Conservation (phyloP, 2,329 filamentous ascomycete species). For the Cladosporium phlei region DNA sequence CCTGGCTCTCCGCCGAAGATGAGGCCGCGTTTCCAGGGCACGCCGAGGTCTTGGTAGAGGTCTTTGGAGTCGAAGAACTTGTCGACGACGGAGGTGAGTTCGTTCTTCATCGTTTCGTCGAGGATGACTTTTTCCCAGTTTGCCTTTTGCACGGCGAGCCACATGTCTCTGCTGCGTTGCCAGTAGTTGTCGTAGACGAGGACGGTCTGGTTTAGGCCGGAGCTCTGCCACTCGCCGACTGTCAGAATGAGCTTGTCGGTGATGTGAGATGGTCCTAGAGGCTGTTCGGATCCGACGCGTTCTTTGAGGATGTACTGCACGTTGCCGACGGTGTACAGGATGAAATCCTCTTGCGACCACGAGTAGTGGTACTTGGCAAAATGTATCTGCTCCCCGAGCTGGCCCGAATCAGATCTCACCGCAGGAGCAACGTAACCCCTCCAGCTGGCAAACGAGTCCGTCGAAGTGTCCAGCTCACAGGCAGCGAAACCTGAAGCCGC, state of each 20-base stretch:
- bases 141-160: conserved; percentile 37
- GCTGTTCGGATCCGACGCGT: conserved; percentile 29
- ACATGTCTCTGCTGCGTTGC: conserved; percentile 37
- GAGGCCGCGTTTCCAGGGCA: conserved; percentile 46
- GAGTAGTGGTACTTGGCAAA: conserved; percentile 39
- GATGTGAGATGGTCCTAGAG: conserved; percentile 31
- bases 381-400: conserved; percentile 35
- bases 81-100: conserved; percentile 35
- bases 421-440: conserved; percentile 33
- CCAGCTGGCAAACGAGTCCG: conserved; percentile 36
- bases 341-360: conserved; percentile 37
- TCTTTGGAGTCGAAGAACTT: conserved; percentile 39
- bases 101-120: conserved; percentile 41
- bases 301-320: conserved; percentile 41
- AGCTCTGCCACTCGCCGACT: conserved; percentile 36
- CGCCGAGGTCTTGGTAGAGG: conserved; percentile 40
- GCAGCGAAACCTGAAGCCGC: conserved; percentile 39
- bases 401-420: conserved; percentile 28
- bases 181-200: conserved; percentile 44
- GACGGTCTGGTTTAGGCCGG: conserved; percentile 33
- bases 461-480: conserved; percentile 34
- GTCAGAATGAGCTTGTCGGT: conserved; percentile 37
- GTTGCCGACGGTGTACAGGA: conserved; percentile 34
- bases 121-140: conserved; percentile 46
- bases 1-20: conserved; percentile 39